Base-by-base conservation (phyloP, 768 basidiomycete genomes). In the Boletus tomentosulus region DNA sequence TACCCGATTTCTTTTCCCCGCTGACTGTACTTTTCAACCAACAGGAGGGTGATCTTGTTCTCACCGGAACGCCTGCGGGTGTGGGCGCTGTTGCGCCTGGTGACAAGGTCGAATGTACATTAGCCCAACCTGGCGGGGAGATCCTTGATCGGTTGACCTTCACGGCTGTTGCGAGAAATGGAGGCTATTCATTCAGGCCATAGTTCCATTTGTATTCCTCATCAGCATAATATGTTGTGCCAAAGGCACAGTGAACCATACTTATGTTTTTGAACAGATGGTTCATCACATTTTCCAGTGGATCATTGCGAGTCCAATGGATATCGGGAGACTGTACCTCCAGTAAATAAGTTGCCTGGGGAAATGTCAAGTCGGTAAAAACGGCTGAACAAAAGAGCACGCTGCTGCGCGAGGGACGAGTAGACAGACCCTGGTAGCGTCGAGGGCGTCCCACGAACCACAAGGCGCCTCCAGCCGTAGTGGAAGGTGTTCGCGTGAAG, bases 21-120 rank as follows among this genome's bases (percentile, higher is more conserved):
- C 34, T 48, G 24, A 48, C 28, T 48, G 9, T 10, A 13, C 7
- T 25, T 25, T 50, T 46, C 24, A 46, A 43, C 31, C 6, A 22
- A 19, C 67, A 95, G 90, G 92, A 94, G 70, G 92, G 92, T 12
- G 94, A 97, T 60, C 73, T 96, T n/a, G 74, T 97, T 55, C 75
- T 97, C 33, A 96, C 93, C 0, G 92, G 93, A 6, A 98, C 96
- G 1, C 96, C 96, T 1, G 80, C 87, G 0, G 96, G 96, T 16
- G 93, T 98, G 4, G 92, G 94, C 19, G 83, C 85, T 1, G 66
- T 98, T 51, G 55, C 66, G 0, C 79, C 86, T 2, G 92, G 91
- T 0, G 94, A 98, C 73, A 78, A 75, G 28, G 78, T 98, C 55
- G 81, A 85, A 56, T 97, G 92, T 53, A 73, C 78, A 4, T 70